Percentiles rank a stretch among this genome's conserved stretches.
These are phyloP conservation scores for Marasmius tenuissimus DNA, from an alignment of 1,284 basidiomycete genomes.

Conservation along the genomic window DNA sequence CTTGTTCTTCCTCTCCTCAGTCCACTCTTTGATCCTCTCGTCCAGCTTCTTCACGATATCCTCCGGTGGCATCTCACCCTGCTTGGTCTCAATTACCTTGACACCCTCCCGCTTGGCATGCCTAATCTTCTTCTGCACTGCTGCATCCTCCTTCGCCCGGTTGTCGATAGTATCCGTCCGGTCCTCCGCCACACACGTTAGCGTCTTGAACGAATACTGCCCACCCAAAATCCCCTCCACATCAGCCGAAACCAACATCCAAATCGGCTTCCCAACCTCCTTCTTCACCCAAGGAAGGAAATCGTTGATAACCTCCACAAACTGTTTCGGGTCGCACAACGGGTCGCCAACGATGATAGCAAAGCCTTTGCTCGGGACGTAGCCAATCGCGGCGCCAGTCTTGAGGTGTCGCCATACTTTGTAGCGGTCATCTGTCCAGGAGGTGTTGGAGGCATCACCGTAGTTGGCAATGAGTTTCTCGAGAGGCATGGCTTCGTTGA, in stretches of 20 bases:
- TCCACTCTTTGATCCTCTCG: conserved; percentile 8
- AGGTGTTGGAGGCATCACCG: conserved; percentile 47
- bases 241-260: conserved; percentile 46
- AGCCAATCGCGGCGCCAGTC: conserved; percentile 42
- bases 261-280: conserved; percentile 41
- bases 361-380: conserved; percentile 20
- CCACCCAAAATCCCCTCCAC: conserved; percentile 48
- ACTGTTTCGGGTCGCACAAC: conserved; percentile 36
- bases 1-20: conserved; percentile 35
- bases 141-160: conserved; percentile 16
- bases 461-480: conserved; percentile 42
- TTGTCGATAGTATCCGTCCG: conserved; percentile 38
- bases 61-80: neutral
- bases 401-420: conserved; percentile 38
- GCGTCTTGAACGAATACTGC: conserved; percentile 47
- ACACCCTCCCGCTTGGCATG: conserved; percentile 10
- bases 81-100: conserved; percentile 3
- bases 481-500: conserved; percentile 5
- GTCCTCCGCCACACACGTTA: conserved; percentile 53
- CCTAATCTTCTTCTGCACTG: conserved; percentile 18
- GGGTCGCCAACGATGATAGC: conserved; percentile 32
- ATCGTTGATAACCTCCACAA: conserved; percentile 30
- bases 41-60: conserved; percentile 2
- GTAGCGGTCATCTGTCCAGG: conserved; percentile 44
- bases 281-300: conserved; percentile 32